These are phyloP conservation scores for Amanita inopinata DNA, from an alignment of 768 basidiomycete genomes.

Conservation along the genomic window DNA sequence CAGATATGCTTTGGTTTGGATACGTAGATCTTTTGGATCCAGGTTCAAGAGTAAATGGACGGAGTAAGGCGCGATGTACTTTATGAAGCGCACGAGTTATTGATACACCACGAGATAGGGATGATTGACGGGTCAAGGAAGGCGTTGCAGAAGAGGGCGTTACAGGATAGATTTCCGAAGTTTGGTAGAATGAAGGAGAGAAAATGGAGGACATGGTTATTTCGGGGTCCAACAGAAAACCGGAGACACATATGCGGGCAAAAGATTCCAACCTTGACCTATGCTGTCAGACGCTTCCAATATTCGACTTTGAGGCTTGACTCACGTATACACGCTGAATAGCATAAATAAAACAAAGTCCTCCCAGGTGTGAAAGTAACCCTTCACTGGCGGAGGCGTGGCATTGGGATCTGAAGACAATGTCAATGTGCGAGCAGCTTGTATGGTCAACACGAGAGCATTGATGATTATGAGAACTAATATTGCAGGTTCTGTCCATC, in stretches of 20 bases:
- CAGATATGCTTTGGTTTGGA: conserved; percentile 13
- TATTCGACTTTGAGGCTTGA: too few species aligned
- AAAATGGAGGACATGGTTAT: conserved; percentile 43
- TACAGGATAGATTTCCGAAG: conserved; percentile 21
- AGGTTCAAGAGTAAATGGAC: conserved; percentile 42
- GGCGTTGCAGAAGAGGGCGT: conserved; percentile 20
- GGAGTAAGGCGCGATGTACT: conserved; percentile 36
- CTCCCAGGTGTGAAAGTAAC: conserved; percentile 87
- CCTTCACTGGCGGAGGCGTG: conserved; percentile 34
- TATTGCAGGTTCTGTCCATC: conserved; percentile 82
- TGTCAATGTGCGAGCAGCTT: conserved; percentile 56
- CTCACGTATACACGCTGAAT: conserved; percentile 82
- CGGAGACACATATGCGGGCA: conserved; percentile 84
- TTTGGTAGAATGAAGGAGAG: conserved; percentile 24
- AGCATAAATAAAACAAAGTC: conserved; percentile 78
- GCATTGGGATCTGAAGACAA: conserved; percentile 38
- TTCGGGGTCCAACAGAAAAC: conserved; percentile 81
- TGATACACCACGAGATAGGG: conserved; percentile 35
- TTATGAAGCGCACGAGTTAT: conserved; percentile 35
- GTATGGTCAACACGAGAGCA: conserved; percentile 72
- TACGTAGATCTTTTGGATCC: conserved; percentile 20
- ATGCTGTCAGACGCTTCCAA: too few species aligned
- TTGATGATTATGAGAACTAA: conserved; percentile 78
- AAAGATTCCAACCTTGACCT: conserved; percentile 75
- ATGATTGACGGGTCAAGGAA: conserved; percentile 21